Percentiles rank a stretch among this genome's conserved stretches.
phyloP scores from a whole-genome alignment of 176 grass and related monocot genomes.

The Rhynchospora tenuis region DNA sequence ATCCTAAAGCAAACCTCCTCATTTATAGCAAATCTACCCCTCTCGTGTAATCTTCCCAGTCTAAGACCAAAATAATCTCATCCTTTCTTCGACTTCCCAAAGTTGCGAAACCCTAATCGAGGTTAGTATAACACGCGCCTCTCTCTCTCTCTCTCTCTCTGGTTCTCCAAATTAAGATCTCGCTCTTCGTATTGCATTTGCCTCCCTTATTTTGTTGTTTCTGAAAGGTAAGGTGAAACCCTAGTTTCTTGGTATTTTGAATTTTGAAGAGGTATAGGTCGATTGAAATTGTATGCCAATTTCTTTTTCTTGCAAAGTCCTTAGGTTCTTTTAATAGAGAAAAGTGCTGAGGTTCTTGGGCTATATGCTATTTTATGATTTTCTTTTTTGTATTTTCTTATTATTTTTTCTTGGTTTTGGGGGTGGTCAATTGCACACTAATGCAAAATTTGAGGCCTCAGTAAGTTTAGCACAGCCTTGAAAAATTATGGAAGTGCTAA shows the following conservation, averaged over 20 bases:
- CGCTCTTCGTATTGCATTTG: neutral
- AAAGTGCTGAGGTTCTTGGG: no score
- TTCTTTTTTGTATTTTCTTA: neutral
- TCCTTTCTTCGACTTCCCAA: neutral
- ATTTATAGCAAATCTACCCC: neutral
- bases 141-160: neutral
- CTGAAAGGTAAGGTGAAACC: slow-evolving; percentile 10
- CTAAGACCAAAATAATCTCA: neutral
- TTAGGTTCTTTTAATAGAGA: no score
- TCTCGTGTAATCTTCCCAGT: neutral
- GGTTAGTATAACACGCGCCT: neutral
- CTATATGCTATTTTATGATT: no score
- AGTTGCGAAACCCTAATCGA: slow-evolving; percentile 13
- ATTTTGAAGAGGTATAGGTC: neutral
- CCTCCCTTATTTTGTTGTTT: neutral
- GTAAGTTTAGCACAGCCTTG: neutral
- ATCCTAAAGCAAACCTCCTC: no score
- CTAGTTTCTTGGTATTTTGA: neutral
- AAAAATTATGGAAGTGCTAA: neutral
- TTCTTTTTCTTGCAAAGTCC: neutral
- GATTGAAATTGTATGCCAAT: neutral
- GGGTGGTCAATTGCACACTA: neutral
- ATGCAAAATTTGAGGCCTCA: neutral
- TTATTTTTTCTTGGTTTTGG: neutral
- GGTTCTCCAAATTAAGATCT: neutral